These are phyloP conservation scores for Botryotinia globosa DNA, from an alignment of 2,329 filamentous ascomycete species.

Conservation along the genomic window DNA sequence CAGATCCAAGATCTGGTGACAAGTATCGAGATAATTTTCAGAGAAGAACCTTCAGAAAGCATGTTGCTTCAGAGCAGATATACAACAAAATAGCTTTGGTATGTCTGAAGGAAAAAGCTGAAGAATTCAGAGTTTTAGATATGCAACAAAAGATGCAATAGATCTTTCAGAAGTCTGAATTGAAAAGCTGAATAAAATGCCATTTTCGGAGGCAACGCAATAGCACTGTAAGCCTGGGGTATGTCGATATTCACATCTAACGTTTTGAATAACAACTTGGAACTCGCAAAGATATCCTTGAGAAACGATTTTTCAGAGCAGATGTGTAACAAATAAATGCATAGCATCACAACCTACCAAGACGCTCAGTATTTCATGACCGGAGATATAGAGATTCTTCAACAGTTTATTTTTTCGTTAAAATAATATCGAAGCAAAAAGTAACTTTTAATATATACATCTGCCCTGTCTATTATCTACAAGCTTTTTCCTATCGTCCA, in stretches of 20 bases:
- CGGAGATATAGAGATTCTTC: not conserved
- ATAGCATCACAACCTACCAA: rapidly evolving
- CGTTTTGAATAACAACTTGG: not conserved
- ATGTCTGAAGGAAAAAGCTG: not conserved
- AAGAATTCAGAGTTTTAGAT: not conserved
- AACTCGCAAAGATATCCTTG: not conserved
- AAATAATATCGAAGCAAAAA: not conserved
- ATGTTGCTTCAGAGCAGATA: not conserved
- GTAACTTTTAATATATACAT: not conserved
- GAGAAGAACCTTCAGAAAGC: not conserved
- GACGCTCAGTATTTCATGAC: not conserved
- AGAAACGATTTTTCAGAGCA: not conserved
- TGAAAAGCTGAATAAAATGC: no score
- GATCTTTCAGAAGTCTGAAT: no score
- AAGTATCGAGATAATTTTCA: no score
- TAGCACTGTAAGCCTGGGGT: not conserved
- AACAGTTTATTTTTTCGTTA: not conserved
- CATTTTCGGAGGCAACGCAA: not conserved
- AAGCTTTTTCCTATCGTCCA: not conserved
- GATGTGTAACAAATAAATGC: not conserved
- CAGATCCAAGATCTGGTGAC: no score
- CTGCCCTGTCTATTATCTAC: not conserved
- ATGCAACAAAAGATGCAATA: not conserved
- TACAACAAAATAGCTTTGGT: not conserved
- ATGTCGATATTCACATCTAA: no score